Evolutionary conservation across 2,329 filamentous ascomycete species (phyloP).

Genomic region (Apiospora koreana): DNA sequence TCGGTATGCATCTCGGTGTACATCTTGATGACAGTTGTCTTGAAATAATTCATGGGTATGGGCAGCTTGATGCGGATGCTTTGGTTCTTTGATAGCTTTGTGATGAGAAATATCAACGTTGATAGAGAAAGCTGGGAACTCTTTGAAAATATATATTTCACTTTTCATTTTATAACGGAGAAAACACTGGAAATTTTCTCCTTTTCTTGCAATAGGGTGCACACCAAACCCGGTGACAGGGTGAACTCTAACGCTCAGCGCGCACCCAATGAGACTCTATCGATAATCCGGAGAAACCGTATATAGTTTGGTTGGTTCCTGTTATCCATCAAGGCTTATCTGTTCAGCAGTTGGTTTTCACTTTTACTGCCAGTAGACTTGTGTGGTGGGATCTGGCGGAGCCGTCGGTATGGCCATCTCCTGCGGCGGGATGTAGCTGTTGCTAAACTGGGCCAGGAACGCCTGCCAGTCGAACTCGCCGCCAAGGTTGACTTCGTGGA

Average conservation of each 20-base stretch:
- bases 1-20: no score
- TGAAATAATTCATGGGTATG: not conserved
- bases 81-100: not conserved
- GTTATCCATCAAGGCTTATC: not conserved
- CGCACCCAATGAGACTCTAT: not conserved
- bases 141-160: not conserved
- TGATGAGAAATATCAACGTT: not conserved
- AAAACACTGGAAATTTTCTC: not conserved
- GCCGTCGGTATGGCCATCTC: conserved; percentile 3
- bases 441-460: conserved; percentile 31
- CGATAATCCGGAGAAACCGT: not conserved
- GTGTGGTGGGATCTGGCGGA: not conserved
- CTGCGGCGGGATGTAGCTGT: conserved; percentile 23
- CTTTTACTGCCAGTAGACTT: conserved; percentile 1
- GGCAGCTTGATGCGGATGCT: not conserved
- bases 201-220: not conserved
- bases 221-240: not conserved
- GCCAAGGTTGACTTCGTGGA: conserved; percentile 32
- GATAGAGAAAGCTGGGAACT: not conserved
- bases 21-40: not conserved
- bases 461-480: conserved; percentile 36
- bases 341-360: not conserved
- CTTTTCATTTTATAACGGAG: not conserved
- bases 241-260: not conserved
- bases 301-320: not conserved